Base-by-base conservation (phyloP, 78 protist species). In the Chrysochromulina tobinii region DNA sequence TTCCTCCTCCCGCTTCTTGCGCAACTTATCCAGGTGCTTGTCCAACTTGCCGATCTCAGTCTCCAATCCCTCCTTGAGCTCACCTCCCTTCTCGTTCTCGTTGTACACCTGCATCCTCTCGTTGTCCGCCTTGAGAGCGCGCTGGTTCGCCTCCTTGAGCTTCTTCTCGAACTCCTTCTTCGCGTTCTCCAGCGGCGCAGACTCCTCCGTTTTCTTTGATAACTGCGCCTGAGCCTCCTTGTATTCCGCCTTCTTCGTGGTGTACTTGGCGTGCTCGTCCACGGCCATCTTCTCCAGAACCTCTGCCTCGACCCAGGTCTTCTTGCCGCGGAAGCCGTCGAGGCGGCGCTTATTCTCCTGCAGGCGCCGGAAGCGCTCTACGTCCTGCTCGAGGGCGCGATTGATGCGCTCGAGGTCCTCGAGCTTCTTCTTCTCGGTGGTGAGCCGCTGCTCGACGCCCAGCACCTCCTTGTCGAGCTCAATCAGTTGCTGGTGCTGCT, bases 301-400 rank as follows among this genome's bases (percentile, higher is more conserved):
- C 89, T 95, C 93, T 50, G 51, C 51, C 27, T 90, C n/a, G 12
- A 93, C 18, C 18, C 12, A 11, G 61, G 6, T 11, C 61, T 58
- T 58, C 61, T 58, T 58, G 67, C 67, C 12, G 67, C 67, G 6
- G 12, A 4, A 54, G 14, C 18, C 21, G 20, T 96, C 92, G 25
- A 95, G 58, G 6, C 1, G 58, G 14, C 92, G 61, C 20, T 73
- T 38, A 51, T 67, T 48, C 15, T 51, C 38, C 69, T 96, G 75
- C 87, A 96, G 90, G 38, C 96, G 96, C 21, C 50, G 38, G 85
- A 95, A 96, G 53, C 73, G 93, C 18, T 61, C 88, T 6, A 96
- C 97, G 14, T 96, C 95, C 48, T 72, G 73, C 61, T 94, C 96
- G 25, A 96, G 91, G 59, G 57, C 51, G 61, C 95, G 94, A 87